Evolutionary conservation across 495 filamentous ascomycete genomes (phyloP).

Genomic region (Hamigera avellanea): DNA sequence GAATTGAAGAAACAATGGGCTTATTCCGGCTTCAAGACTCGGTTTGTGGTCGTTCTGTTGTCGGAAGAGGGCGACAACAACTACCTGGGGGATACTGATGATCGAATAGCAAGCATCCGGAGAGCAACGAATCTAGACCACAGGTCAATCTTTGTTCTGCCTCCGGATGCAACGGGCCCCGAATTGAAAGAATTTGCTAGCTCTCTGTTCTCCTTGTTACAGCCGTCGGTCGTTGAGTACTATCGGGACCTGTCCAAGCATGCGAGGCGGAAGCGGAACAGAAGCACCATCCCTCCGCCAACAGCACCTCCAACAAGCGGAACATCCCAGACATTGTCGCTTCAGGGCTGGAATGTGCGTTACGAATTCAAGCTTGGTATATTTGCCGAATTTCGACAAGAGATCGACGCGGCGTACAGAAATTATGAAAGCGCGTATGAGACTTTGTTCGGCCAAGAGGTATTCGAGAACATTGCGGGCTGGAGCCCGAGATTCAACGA

Average conservation of each 20-base stretch:
- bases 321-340: conserved; percentile 71
- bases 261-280: conserved; percentile 66
- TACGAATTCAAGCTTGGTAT: conserved; percentile 89
- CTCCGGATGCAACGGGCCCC: conserved; percentile 47
- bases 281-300: conserved; percentile 63
- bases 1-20: conserved; percentile 51
- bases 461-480: conserved; percentile 75
- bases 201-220: conserved; percentile 45
- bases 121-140: conserved; percentile 67
- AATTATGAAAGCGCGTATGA: conserved; percentile 82
- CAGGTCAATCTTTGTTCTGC: conserved; percentile 68
- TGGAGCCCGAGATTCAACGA: conserved; percentile 85
- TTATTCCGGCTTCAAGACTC: conserved; percentile 59
- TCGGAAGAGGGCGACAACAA: conserved; percentile 51
- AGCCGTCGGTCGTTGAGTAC: conserved; percentile 61
- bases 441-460: conserved; percentile 61
- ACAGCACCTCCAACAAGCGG: conserved; percentile 75
- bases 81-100: conserved; percentile 52
- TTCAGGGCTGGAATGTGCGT: conserved; percentile 77
- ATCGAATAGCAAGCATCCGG: conserved; percentile 64
- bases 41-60: conserved; percentile 65
- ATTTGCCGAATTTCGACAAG: conserved; percentile 81
- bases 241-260: conserved; percentile 88
- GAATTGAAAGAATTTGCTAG: conserved; percentile 53
- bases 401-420: conserved; percentile 73